Evolutionary conservation across 345 rosid species (phyloP).

Genomic region (Dipteronia dyeriana): DNA sequence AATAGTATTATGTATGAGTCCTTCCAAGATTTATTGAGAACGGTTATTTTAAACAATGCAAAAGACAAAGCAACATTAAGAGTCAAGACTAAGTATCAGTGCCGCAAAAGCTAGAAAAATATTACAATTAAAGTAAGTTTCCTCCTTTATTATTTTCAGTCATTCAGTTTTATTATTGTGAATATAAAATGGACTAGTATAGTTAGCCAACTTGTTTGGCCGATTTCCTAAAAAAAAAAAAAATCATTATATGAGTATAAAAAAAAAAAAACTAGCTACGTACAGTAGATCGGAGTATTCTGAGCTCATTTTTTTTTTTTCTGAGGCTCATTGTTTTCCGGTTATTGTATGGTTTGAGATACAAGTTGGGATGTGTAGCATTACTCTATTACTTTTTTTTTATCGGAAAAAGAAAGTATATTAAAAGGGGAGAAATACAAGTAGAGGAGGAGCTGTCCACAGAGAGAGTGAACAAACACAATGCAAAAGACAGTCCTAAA

Average conservation of each 20-base stretch:
- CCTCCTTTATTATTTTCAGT: not conserved
- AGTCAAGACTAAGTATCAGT: not conserved
- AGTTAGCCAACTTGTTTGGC: not conserved
- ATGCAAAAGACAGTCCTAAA: too few relatives aligned
- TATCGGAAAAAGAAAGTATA: too few relatives aligned
- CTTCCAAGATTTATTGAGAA: not conserved
- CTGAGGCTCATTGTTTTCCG: not conserved
- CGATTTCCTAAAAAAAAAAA: not conserved
- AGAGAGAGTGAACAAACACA: too few relatives aligned
- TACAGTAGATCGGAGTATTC: not conserved
- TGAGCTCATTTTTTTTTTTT: not conserved
- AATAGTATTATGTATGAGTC: not conserved
- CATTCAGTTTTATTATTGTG: not conserved
- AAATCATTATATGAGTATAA: not conserved
- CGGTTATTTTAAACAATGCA: not conserved
- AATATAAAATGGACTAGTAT: not conserved
- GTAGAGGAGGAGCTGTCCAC: too few relatives aligned
- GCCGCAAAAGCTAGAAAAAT: not conserved
- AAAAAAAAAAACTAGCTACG: not conserved
- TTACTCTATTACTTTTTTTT: too few relatives aligned
- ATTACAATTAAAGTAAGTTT: not conserved
- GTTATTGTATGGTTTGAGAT: not conserved
- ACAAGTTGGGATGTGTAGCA: too few relatives aligned
- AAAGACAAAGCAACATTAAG: not conserved
- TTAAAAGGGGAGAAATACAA: too few relatives aligned